These are phyloP conservation scores for Aegilops tauschii DNA, from an alignment of 176 grass and related monocot genomes.

Conservation along the genomic window DNA sequence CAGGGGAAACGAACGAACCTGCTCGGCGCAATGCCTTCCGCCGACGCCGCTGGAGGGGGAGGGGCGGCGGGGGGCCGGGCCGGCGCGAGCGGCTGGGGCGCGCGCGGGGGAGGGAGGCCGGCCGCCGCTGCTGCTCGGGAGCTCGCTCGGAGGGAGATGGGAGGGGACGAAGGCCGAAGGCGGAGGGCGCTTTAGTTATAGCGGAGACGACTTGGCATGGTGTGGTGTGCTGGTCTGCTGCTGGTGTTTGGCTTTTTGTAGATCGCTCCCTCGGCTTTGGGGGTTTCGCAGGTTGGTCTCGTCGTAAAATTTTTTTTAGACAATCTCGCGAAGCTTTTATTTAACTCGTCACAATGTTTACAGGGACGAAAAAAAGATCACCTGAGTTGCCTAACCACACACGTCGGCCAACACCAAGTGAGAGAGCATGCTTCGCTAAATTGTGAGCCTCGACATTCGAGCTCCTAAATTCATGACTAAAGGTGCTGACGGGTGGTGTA, in stretches of 20 bases:
- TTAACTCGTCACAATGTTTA: too few species aligned
- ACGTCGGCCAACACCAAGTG: too few species aligned
- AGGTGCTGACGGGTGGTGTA: too few species aligned
- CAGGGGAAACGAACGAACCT: neutral
- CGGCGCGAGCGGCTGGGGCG: neutral
- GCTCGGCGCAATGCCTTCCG: neutral
- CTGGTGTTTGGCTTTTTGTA: neutral
- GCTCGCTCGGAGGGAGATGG: neutral
- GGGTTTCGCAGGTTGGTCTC: neutral
- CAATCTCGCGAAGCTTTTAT: too few species aligned
- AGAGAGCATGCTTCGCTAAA: too few species aligned
- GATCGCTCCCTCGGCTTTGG: neutral
- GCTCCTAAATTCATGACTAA: too few species aligned
- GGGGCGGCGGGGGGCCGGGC: neutral
- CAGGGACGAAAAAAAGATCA: too few species aligned
- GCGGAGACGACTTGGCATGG: neutral
- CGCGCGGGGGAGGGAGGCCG: neutral
- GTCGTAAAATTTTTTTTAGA: too few species aligned
- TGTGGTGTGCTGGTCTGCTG: neutral
- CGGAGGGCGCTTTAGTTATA: neutral
- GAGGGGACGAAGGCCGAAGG: neutral
- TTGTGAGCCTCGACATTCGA: too few species aligned
- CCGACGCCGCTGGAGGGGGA: neutral
- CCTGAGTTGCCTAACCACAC: too few species aligned
- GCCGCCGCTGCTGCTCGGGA: neutral